Conservation (phyloP, 352 stramenopile species). For the Phytophthora hybrid region DNA sequence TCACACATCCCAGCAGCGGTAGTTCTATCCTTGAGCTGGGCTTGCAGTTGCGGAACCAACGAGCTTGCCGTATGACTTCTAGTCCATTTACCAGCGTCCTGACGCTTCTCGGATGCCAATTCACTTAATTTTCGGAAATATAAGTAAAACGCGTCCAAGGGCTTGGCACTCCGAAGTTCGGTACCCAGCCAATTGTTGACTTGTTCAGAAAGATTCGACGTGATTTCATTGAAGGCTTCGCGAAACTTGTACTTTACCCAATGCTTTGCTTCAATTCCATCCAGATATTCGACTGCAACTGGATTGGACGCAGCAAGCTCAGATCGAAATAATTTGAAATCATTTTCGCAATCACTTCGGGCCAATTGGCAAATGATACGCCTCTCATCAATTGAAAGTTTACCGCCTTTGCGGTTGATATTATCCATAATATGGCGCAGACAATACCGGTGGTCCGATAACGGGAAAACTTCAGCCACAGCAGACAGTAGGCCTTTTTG, state of each 20-base stretch:
- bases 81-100: too few relatives aligned
- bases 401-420: background rate
- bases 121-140: background rate
- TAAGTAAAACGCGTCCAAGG: conserved; percentile 8
- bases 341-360: conserved; percentile 8
- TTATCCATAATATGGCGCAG: conserved; percentile 18
- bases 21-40: too few relatives aligned
- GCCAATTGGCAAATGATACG: conserved; percentile 1
- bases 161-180: conserved; percentile 15
- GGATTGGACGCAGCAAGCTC: conserved; percentile 2
- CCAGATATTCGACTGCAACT: conserved; percentile 10
- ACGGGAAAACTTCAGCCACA: conserved; percentile 1
- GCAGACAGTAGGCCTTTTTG: too few relatives aligned
- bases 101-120: too few relatives aligned
- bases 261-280: conserved; percentile 18
- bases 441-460: conserved; percentile 8
- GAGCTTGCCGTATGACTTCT: too few relatives aligned
- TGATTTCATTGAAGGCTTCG: conserved; percentile 27
- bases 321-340: background rate
- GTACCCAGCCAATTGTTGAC: too few relatives aligned
- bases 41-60: too few relatives aligned
- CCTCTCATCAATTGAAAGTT: background rate
- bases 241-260: conserved; percentile 30
- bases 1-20: too few relatives aligned
- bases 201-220: too few relatives aligned